Conservation (phyloP, 192 early-diverging fungal species). For the Gamsiella multidivaricata region DNA sequence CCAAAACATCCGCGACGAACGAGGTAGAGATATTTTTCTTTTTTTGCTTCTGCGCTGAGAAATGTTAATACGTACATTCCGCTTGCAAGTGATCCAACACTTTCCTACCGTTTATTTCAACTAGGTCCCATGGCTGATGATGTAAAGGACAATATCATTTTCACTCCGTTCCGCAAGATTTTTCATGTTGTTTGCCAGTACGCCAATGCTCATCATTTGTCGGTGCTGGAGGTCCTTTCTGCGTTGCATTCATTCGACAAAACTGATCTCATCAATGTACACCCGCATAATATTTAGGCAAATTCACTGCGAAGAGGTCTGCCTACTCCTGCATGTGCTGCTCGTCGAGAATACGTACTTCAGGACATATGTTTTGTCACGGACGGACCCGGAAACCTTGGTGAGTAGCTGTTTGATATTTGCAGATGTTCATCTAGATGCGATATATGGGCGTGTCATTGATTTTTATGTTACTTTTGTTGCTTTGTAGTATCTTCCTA, state of each 20-base stretch:
- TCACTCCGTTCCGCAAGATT: slow-evolving; percentile 62
- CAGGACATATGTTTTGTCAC: slow-evolving; percentile 75
- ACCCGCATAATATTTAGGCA: slow-evolving; percentile 21
- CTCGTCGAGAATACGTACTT: slow-evolving; percentile 76
- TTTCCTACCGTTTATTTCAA: not conserved
- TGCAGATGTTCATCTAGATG: too few relatives aligned
- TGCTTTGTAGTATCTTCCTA: slow-evolving; percentile 57
- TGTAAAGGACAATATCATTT: slow-evolving; percentile 37
- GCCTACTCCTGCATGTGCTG: slow-evolving; percentile 72
- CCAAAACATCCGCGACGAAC: slow-evolving; percentile 54
- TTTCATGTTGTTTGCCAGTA: slow-evolving; percentile 67
- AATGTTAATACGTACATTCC: not conserved
- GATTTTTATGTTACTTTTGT: not conserved
- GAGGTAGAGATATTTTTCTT: too few relatives aligned
- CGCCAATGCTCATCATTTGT: too few relatives aligned
- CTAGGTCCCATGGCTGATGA: slow-evolving; percentile 52
- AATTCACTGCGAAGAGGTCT: slow-evolving; percentile 68
- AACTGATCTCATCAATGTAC: not conserved
- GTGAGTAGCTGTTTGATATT: slow-evolving; percentile 49
- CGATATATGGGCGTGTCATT: too few relatives aligned
- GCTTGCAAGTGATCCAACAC: too few relatives aligned
- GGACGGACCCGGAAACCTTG: slow-evolving; percentile 82
- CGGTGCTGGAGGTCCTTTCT: too few relatives aligned
- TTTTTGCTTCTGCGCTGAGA: not conserved
- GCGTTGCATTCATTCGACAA: too few relatives aligned